These are phyloP conservation scores for Haematococcus lacustris DNA, from an alignment of 139 green algal genomes.

Conservation along the genomic window DNA sequence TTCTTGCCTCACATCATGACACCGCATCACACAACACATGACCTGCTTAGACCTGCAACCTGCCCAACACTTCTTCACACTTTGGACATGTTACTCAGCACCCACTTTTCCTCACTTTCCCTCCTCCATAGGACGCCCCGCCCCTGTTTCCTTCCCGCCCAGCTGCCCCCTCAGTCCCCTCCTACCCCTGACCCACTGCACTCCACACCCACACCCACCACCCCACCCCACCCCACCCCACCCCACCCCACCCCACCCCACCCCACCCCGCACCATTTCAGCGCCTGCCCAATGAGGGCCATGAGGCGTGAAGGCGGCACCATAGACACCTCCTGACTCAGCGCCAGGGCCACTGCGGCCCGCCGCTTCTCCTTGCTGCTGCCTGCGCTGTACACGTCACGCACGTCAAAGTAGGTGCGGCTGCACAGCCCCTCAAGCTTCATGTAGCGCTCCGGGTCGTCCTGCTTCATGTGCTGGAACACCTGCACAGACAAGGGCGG, in stretches of 20 bases:
- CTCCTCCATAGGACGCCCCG: too few relatives aligned
- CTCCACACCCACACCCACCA: too few relatives aligned
- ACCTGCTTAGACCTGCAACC: too few relatives aligned
- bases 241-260: conserved; percentile 48
- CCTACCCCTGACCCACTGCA: not conserved
- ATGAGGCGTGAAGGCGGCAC: conserved; percentile 89
- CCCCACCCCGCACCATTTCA: conserved; percentile 75
- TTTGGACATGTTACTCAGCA: too few relatives aligned
- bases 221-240: not conserved
- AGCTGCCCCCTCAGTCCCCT: not conserved
- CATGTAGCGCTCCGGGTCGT: conserved; percentile 79
- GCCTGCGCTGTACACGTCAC: conserved; percentile 60
- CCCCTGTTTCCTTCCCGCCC: too few relatives aligned
- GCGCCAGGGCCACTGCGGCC: conserved; percentile 60
- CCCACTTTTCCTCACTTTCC: too few relatives aligned
- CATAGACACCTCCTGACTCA: conserved; percentile 81
- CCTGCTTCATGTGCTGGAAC: conserved; percentile 72
- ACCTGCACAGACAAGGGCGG: conserved; percentile 43
- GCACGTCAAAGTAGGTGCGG: conserved; percentile 71
- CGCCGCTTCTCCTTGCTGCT: conserved; percentile 81
- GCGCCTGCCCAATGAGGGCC: conserved; percentile 89
- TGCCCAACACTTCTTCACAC: too few relatives aligned
- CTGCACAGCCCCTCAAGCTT: conserved; percentile 76
- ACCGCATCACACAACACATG: too few relatives aligned
- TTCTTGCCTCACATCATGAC: too few relatives aligned